phyloP scores from a whole-genome alignment of 73 alveolate species.

The Tetrahymena elliotti region DNA sequence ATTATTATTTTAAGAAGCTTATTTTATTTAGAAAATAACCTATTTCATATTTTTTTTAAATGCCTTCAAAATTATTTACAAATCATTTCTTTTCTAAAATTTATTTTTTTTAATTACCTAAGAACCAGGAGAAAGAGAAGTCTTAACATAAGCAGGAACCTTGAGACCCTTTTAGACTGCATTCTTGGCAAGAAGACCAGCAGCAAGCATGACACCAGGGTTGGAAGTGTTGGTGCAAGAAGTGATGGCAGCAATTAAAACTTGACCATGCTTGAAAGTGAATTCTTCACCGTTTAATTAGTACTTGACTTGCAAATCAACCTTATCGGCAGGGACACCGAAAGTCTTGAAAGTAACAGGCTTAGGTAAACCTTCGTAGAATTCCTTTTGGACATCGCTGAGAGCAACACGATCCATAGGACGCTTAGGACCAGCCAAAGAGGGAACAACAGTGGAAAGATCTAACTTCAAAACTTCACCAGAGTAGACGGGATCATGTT shows the following conservation, averaged over 20 bases:
- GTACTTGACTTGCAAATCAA: constrained; percentile 39
- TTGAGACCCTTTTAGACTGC: constrained; percentile 79
- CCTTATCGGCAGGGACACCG: constrained; percentile 48
- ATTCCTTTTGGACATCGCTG: constrained; percentile 57
- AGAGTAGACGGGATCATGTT: constrained; percentile 50
- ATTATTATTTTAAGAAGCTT: too few relatives aligned
- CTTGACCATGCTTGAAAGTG: constrained; percentile 73
- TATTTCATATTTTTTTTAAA: too few relatives aligned
- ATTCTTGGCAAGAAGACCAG: constrained; percentile 84
- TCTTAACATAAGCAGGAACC: constrained; percentile 74
- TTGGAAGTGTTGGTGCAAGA: constrained; percentile 86
- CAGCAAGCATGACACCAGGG: constrained; percentile 89
- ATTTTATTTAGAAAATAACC: neutral
- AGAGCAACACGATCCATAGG: constrained; percentile 83
- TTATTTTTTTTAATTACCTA: constrained; percentile 27
- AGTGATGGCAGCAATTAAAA: constrained; percentile 87
- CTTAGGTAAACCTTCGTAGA: constrained; percentile 49
- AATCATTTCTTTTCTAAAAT: too few relatives aligned
- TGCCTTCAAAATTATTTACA: too few relatives aligned
- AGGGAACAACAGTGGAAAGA: constrained; percentile 69
- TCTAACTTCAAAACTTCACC: constrained; percentile 79
- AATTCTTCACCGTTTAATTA: constrained; percentile 58
- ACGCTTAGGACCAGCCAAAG: constrained; percentile 89
- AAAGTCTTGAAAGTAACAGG: constrained; percentile 83
- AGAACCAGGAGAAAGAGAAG: constrained; percentile 84